phyloP scores from a whole-genome alignment of 441 rosid species.

The Populus tomentosa region DNA sequence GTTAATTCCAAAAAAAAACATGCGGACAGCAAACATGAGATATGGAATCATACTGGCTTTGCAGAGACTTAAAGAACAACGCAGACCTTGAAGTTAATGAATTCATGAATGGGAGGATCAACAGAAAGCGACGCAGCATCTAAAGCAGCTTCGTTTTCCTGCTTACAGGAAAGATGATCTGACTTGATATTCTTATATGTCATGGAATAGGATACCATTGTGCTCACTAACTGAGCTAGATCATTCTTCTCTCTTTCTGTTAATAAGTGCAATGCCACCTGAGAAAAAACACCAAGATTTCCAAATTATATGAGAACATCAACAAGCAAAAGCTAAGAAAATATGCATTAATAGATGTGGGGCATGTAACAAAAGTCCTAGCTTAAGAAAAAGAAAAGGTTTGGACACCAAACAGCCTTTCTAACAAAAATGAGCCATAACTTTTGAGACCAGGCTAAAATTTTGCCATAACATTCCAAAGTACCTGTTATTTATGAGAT shows the following conservation, averaged over 20 bases:
- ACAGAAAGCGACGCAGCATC: conserved; percentile 54
- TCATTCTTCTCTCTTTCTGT: conserved; percentile 74
- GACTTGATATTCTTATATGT: conserved; percentile 63
- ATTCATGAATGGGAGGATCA: conserved; percentile 72
- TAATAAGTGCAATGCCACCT: conserved; percentile 85
- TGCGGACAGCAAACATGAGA: conserved; percentile 9
- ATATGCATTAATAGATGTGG: no score
- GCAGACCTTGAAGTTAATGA: conserved; percentile 71
- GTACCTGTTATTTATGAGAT: no score
- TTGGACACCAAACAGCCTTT: no score
- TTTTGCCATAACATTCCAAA: no score
- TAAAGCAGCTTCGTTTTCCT: conserved; percentile 43
- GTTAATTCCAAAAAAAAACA: conserved; percentile 31
- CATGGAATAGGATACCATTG: conserved; percentile 72
- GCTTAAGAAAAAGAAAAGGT: background rate
- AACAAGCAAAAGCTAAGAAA: conserved; percentile 4
- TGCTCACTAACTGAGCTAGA: conserved; percentile 56
- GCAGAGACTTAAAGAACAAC: conserved; percentile 12
- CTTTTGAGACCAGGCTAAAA: no score
- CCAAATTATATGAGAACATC: conserved; percentile 13
- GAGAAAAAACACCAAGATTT: conserved; percentile 19
- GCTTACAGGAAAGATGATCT: conserved; percentile 36
- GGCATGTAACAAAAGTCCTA: no score
- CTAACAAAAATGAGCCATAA: no score
- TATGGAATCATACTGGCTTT: background rate